Evolutionary conservation across 768 basidiomycete species (phyloP).

Genomic region (Infundibulicybe gibba): DNA sequence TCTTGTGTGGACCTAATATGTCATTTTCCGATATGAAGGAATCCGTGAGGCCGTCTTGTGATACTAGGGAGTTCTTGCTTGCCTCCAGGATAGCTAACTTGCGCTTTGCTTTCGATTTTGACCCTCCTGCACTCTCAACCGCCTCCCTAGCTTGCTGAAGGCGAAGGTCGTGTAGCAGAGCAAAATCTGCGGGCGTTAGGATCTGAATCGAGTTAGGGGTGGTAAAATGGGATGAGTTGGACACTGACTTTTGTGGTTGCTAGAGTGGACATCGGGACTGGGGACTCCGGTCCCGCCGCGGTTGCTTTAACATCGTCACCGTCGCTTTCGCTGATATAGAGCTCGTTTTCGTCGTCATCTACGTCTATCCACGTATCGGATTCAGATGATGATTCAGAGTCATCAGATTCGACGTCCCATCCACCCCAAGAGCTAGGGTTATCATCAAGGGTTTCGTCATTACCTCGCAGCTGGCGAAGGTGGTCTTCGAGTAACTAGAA

Average conservation of each 20-base stretch:
- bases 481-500: conserved; percentile 85
- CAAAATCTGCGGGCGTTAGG: conserved; percentile 95
- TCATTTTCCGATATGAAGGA: conserved; percentile 84
- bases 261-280: conserved; percentile 50
- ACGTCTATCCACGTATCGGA: conserved; percentile 83
- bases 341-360: conserved; percentile 60
- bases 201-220: conserved; percentile 49
- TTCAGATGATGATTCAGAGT: conserved; percentile 44
- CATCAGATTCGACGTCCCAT: conserved; percentile 84
- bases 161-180: conserved; percentile 83
- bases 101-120: conserved; percentile 65
- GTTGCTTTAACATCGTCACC: conserved; percentile 62
- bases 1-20: conserved; percentile 92
- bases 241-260: conserved; percentile 73
- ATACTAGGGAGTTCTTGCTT: conserved; percentile 51
- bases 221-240: background rate
- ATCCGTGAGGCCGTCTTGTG: conserved; percentile 43
- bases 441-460: conserved; percentile 52
- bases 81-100: conserved; percentile 83
- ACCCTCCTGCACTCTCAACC: conserved; percentile 66
- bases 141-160: conserved; percentile 72
- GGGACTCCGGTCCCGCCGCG: conserved; percentile 20
- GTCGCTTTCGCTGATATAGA: conserved; percentile 86
- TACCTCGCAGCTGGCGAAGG: conserved; percentile 65
- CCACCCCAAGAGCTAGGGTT: conserved; percentile 74